Base-by-base conservation (phyloP, 176 grass and related monocot species). In the Carex scoparia region DNA sequence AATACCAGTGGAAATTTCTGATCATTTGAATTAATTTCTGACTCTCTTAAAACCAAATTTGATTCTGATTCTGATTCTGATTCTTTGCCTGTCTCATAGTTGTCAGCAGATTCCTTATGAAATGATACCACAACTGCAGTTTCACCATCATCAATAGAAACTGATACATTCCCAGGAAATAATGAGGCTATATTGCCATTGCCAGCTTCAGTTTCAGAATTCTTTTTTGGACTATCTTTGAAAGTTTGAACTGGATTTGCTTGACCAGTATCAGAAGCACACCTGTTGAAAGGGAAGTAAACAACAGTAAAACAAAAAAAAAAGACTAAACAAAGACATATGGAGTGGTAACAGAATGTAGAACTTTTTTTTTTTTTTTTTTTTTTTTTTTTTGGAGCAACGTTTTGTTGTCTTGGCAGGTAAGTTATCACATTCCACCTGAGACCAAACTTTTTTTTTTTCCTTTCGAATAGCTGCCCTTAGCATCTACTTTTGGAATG, bases 61-160 rank as follows among this genome's bases (percentile, higher is more conserved):
- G 69, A 86, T 82, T 23, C 23, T 23, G 23, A 23, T 82, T 23
- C 23, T 23, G 23, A 23, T 23, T 65, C 86, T 83, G 85, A 89
- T 81, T 49, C 84, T 90, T 83, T 40, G 85, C 79, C 57, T 68
- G 27, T 81, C 75, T 60, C 83, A 59, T 56, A 81, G 66, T 84
- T 69, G 77, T 79, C 70, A 85, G 84, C 81, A 57, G 88, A 75
- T 80, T 44, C 80, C 84, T 87, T 85, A 83, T 93, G 86, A 88
- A 98, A 92, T 85, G 93, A 98, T 61, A 98, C 93, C 89, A 98
- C 95, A 87, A 98, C 72, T 44, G 95, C 95, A 61, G 95, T 98
- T 92, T 98, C 95, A 84, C 95, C 95, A 85, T 92, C 95, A 90
- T 95, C 95, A 91, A 95, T 86, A 85, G 95, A 98, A 78, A 98